Evolutionary conservation across 495 filamentous ascomycete genomes (phyloP), one percentile per base, ranked within the genome.

Genomic region (Tuber calosporum): DNA sequence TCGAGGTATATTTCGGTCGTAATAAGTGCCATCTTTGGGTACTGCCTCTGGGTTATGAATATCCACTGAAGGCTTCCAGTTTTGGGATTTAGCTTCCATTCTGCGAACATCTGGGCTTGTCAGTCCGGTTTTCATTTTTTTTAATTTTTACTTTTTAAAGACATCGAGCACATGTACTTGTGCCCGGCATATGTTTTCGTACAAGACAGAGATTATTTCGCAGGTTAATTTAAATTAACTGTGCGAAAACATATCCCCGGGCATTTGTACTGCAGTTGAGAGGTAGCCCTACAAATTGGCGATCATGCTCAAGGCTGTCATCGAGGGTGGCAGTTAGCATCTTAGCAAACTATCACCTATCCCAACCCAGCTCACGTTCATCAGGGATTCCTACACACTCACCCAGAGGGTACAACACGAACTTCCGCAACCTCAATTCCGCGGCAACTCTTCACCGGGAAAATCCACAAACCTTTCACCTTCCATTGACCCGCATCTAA

Each of bases 371-470:
- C 26, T 9, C 26, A 4, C 26, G 53, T 30, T 5, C 26, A 34
- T 34, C 3, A 34, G 13, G 53, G 30, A 62, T 62, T 62, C 26
- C 13, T 6, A 30, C 13, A 62, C 30, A 75, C 78, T 72, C 38
- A 81, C 79, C 94, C 94, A 22, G 88, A 89, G 7, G 87, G 81
- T 39, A 93, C 83, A 6, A 96, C 86, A 69, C 89, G 88, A 66
- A 87, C 89, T 69, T 85, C 79, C 70, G 87, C 83, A 69, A 97
- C 80, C 83, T 97, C 92, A 30, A 97, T 88, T 20, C 90, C 92
- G 74, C 86, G 85, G 81, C 94, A 97, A 73, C 90, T 92, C 84
- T 97, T 97, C 77, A 97, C 84, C 0, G 94, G 94, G 81, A 94
- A 96, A 58, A 92, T 89, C 84, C 90, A 93, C 53, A 97, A 86